A percentile compares a stretch with the other conserved stretches of the same genome.
Evolutionary conservation across 179 eudicot species (phyloP).

Genomic region (Gypsophila paniculata): DNA sequence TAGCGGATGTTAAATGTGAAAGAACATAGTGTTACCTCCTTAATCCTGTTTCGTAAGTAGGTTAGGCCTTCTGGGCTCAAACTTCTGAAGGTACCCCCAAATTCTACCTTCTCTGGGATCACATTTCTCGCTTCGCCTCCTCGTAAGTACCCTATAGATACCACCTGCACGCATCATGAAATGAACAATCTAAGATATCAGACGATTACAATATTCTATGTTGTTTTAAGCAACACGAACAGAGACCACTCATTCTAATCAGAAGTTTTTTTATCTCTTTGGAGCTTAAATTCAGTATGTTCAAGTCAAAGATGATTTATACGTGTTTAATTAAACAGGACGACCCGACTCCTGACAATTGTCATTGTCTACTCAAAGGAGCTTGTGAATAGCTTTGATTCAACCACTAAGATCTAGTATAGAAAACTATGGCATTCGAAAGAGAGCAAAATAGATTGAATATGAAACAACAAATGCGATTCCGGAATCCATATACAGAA

Average conservation of each 20-base stretch:
- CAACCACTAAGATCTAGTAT: no score
- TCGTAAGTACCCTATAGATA: conserved; percentile 42
- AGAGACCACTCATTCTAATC: no score
- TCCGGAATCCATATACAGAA: background rate
- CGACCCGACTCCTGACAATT: no score
- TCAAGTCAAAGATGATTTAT: no score
- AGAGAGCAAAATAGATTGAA: background rate
- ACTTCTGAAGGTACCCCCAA: conserved; percentile 52
- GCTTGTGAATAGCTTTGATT: no score
- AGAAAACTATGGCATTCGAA: background rate
- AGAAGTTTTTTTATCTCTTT: no score
- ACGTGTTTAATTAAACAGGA: no score
- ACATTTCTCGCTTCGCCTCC: conserved; percentile 52
- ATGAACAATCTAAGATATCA: background rate
- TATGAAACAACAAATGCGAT: background rate
- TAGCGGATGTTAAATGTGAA: no score
- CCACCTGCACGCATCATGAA: conserved; percentile 34
- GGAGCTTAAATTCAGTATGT: no score
- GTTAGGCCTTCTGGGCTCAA: conserved; percentile 39
- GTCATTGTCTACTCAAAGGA: no score
- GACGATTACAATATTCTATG: no score
- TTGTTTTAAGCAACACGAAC: no score
- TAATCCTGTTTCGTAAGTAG: conserved; percentile 37
- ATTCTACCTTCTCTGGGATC: conserved; percentile 45
- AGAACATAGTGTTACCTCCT: conserved; percentile 30